Conservation (phyloP, 2,329 filamentous ascomycete genomes). For the Xylaria sp. region DNA sequence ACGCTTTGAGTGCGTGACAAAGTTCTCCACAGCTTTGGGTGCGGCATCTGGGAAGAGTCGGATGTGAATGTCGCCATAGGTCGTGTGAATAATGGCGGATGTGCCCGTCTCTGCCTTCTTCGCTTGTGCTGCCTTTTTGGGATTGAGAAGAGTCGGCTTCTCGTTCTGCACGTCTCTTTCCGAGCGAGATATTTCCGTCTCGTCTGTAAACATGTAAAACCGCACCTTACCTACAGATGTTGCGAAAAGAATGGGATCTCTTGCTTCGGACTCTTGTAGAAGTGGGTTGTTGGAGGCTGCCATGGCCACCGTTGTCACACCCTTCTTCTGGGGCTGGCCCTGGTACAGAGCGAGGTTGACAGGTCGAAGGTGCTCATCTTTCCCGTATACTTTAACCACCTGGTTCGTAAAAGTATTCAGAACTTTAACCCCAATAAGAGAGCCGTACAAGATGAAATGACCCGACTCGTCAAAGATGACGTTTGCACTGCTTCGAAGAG, state of each 20-base stretch:
- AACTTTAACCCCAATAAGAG: constrained; percentile 91
- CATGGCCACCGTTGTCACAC: constrained; percentile 94
- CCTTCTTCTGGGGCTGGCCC: constrained; percentile 94
- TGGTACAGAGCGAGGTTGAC: constrained; percentile 90
- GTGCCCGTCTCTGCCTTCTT: constrained; percentile 79
- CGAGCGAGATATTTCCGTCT: constrained; percentile 82
- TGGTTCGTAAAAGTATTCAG: constrained; percentile 96
- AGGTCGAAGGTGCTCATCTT: constrained; percentile 87
- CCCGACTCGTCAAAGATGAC: constrained; percentile 96
- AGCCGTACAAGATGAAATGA: constrained; percentile 94
- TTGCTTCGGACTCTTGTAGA: constrained; percentile 87
- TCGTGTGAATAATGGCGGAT: constrained; percentile 89
- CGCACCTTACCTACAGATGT: constrained; percentile 89
- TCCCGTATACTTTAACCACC: constrained; percentile 88
- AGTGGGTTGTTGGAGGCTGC: constrained; percentile 94
- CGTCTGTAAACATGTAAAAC: constrained; percentile 98
- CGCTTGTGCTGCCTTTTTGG: constrained; percentile 65
- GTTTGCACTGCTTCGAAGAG: constrained; percentile 77
- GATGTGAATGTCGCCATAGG: constrained; percentile 91
- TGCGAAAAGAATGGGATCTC: constrained; percentile 87
- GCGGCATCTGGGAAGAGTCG: constrained; percentile 93
- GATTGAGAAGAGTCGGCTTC: constrained; percentile 76
- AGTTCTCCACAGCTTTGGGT: constrained; percentile 96
- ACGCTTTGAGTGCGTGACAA: constrained; percentile 87
- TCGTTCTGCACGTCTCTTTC: constrained; percentile 95